phyloP scores from a whole-genome alignment of 345 rosid species.

The Hypericum androsaemum region DNA sequence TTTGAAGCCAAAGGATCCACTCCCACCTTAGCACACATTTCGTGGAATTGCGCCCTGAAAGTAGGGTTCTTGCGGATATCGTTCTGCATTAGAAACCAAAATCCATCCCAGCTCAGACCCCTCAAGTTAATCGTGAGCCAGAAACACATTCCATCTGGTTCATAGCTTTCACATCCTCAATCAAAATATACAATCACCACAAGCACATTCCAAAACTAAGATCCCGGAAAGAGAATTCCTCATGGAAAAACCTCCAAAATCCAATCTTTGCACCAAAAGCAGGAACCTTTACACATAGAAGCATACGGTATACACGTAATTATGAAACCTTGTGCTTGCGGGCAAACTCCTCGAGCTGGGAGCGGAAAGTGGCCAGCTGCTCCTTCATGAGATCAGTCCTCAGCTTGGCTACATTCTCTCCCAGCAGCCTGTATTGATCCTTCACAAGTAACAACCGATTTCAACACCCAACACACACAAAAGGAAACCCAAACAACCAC shows the following conservation, averaged over 20 bases:
- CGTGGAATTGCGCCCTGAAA: slow-evolving; percentile 74
- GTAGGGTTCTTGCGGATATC: slow-evolving; percentile 72
- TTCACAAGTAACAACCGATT: slow-evolving; percentile 7
- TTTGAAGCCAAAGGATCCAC: slow-evolving; percentile 93
- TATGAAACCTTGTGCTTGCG: slow-evolving; percentile 74
- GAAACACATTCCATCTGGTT: too few species aligned
- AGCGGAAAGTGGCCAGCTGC: slow-evolving; percentile 78
- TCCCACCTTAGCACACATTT: slow-evolving; percentile 88
- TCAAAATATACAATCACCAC: too few species aligned
- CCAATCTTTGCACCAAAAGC: background rate
- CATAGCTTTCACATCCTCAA: too few species aligned
- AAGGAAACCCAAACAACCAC: too few species aligned
- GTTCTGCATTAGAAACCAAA: slow-evolving; percentile 37
- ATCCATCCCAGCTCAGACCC: slow-evolving; percentile 6
- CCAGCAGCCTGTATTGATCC: slow-evolving; percentile 74
- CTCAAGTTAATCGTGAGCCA: background rate
- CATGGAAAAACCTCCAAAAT: too few species aligned
- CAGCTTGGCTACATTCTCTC: slow-evolving; percentile 86
- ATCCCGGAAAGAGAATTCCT: too few species aligned
- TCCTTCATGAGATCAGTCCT: slow-evolving; percentile 90
- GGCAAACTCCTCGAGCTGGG: slow-evolving; percentile 86
- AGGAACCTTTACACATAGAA: background rate
- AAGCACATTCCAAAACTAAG: too few species aligned
- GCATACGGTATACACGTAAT: background rate
- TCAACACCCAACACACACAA: too few species aligned